phyloP scores from a whole-genome alignment of 1,139 yeast species.

The Taphrina populina region DNA sequence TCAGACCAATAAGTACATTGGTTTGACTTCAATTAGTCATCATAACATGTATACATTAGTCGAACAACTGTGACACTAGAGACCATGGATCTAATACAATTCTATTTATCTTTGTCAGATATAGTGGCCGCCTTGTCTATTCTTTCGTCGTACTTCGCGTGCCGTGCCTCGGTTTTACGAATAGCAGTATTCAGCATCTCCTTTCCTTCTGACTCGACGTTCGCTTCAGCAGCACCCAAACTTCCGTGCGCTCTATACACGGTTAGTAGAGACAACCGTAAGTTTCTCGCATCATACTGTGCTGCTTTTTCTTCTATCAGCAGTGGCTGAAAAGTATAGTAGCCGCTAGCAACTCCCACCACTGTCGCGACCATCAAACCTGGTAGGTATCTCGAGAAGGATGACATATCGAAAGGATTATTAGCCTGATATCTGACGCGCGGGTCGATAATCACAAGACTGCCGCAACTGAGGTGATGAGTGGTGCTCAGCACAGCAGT shows the following conservation, averaged over 20 bases:
- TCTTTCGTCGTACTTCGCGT: constrained; percentile 10
- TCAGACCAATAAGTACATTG: no score
- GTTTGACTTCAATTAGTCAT: no score
- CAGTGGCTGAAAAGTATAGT: constrained; percentile 28
- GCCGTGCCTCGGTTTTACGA: constrained; percentile 15
- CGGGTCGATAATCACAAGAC: no score
- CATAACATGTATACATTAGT: no score
- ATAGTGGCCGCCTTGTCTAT: constrained; percentile 8
- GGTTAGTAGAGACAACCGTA: neutral
- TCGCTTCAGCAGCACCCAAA: constrained; percentile 4
- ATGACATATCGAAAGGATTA: constrained; percentile 8
- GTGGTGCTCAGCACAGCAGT: no score
- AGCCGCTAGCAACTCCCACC: constrained; percentile 28
- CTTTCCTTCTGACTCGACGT: constrained; percentile 3
- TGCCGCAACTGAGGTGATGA: no score
- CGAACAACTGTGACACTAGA: no score
- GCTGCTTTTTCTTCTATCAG: constrained; percentile 25
- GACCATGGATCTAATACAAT: no score
- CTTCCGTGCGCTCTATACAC: constrained; percentile 5
- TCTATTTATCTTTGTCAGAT: constrained; percentile 4
- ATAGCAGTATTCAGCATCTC: constrained; percentile 12
- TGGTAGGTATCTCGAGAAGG: constrained; percentile 23
- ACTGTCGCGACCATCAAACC: constrained; percentile 25
- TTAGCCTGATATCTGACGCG: no score
- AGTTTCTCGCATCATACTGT: constrained; percentile 2